A percentile compares a stretch with the other conserved stretches of the same genome.
These are phyloP conservation scores for Rubia balearica DNA, from an alignment of 305 asterid genomes.

Conservation along the genomic window DNA sequence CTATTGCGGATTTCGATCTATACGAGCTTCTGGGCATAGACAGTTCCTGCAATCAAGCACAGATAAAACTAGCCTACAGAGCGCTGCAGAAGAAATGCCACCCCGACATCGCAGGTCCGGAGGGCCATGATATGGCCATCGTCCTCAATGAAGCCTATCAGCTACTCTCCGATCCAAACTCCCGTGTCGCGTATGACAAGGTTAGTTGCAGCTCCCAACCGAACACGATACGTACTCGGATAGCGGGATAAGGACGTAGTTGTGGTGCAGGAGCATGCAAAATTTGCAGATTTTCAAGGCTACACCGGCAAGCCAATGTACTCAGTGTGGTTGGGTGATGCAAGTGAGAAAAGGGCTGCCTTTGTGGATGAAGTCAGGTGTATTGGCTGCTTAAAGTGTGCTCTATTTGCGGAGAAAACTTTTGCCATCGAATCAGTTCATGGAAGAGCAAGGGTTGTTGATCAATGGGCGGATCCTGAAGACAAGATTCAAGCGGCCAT, in stretches of 20 bases:
- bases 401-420: slow-evolving; percentile 71
- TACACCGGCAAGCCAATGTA: slow-evolving; percentile 83
- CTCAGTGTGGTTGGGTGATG: slow-evolving; percentile 68
- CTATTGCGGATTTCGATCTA: slow-evolving; percentile 56
- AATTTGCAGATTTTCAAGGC: slow-evolving; percentile 69
- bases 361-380: slow-evolving; percentile 94
- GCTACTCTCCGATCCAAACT: slow-evolving; percentile 59
- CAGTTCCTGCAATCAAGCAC: slow-evolving; percentile 40
- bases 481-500: slow-evolving; percentile 73
- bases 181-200: slow-evolving; percentile 77
- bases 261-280: slow-evolving; percentile 61
- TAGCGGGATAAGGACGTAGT: too few relatives aligned
- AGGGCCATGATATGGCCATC: slow-evolving; percentile 93
- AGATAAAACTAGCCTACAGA: slow-evolving; percentile 71
- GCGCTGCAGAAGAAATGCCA: slow-evolving; percentile 82
- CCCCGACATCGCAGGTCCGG: slow-evolving; percentile 81
- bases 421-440: slow-evolving; percentile 75
- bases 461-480: slow-evolving; percentile 94
- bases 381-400: slow-evolving; percentile 88
- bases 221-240: too few relatives aligned
- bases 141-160: slow-evolving; percentile 80
- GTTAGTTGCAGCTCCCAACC: slow-evolving; percentile 19
- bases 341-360: slow-evolving; percentile 62
- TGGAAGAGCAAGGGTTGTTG: slow-evolving; percentile 81
- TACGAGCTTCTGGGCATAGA: slow-evolving; percentile 86